These are phyloP conservation scores for Didymella glomerata DNA, from an alignment of 2,329 filamentous ascomycete genomes.

Conservation along the genomic window DNA sequence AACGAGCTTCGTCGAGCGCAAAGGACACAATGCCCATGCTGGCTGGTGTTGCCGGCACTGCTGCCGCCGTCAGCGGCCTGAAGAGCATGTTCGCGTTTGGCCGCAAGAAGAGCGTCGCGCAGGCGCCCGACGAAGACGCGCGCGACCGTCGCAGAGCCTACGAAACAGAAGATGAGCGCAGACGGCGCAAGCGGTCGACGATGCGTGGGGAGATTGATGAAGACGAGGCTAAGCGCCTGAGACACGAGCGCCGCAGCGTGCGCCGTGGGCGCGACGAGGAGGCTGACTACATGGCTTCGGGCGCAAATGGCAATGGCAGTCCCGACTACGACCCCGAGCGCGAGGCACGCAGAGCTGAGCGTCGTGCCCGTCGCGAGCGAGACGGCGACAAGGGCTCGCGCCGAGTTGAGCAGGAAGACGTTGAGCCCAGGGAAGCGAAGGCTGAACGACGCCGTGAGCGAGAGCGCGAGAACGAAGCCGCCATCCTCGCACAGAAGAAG, in stretches of 20 bases:
- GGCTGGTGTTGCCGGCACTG: constrained; percentile 42
- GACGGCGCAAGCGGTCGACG: constrained; percentile 50
- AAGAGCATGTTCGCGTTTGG: constrained; percentile 62
- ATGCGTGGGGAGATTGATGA: constrained; percentile 47
- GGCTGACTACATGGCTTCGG: constrained; percentile 38
- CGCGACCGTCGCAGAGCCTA: constrained; percentile 47
- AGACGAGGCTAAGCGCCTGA: constrained; percentile 49
- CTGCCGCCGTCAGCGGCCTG: constrained; percentile 60
- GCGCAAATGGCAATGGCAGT: constrained; percentile 41
- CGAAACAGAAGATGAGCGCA: constrained; percentile 50
- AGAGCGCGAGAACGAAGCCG: constrained; percentile 47
- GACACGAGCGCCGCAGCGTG: constrained; percentile 49
- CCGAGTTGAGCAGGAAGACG: constrained; percentile 47
- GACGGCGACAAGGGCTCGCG: constrained; percentile 49
- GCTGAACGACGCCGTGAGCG: constrained; percentile 50
- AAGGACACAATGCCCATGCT: constrained; percentile 59
- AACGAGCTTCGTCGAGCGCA: constrained; percentile 67
- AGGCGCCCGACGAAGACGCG: constrained; percentile 38
- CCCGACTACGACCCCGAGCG: constrained; percentile 46
- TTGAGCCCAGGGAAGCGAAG: constrained; percentile 48
- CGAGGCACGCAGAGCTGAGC: constrained; percentile 51
- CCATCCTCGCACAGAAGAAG: constrained; percentile 49
- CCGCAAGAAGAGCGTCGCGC: constrained; percentile 42
- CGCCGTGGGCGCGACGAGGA: constrained; percentile 43
- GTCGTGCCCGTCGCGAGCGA: constrained; percentile 38